Conservation (phyloP, 1,139 yeast genomes). For the Meyerozyma athensensis region DNA sequence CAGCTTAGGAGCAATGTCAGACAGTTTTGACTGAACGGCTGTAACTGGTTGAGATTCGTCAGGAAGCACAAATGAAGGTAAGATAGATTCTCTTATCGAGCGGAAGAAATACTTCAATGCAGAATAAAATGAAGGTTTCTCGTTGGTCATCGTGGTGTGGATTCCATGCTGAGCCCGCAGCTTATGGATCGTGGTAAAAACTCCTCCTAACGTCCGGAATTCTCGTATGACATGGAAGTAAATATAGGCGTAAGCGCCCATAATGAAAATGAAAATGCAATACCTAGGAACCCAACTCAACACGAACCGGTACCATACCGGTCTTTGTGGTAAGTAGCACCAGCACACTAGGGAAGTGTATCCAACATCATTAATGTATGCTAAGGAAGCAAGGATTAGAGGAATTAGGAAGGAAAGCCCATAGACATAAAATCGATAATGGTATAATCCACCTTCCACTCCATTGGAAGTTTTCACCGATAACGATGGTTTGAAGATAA, state of each 20-base stretch:
- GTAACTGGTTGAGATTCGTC: constrained; percentile 10
- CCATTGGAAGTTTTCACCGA: constrained; percentile 43
- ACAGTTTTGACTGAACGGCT: not conserved
- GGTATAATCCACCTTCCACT: constrained; percentile 73
- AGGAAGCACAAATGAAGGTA: constrained; percentile 31
- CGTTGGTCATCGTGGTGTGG: constrained; percentile 9
- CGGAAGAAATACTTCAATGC: constrained; percentile 28
- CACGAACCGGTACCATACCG: constrained; percentile 70
- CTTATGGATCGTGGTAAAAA: constrained; percentile 31
- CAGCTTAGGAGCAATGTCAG: not conserved
- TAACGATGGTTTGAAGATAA: constrained; percentile 59
- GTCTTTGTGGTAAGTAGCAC: constrained; percentile 75
- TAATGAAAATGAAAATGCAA: constrained; percentile 56
- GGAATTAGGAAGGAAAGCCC: constrained; percentile 59
- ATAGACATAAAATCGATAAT: constrained; percentile 56
- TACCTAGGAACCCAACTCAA: constrained; percentile 84
- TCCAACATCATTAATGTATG: constrained; percentile 51
- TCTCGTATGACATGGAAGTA: constrained; percentile 69
- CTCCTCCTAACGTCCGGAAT: constrained; percentile 49
- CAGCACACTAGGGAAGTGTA: constrained; percentile 65
- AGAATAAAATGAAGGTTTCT: constrained; percentile 34
- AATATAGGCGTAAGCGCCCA: constrained; percentile 63
- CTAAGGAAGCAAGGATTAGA: constrained; percentile 64
- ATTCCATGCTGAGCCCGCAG: constrained; percentile 8
- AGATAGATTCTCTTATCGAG: constrained; percentile 19